phyloP scores from a whole-genome alignment of 257 asterid genomes.

The Fraxinus americana region DNA sequence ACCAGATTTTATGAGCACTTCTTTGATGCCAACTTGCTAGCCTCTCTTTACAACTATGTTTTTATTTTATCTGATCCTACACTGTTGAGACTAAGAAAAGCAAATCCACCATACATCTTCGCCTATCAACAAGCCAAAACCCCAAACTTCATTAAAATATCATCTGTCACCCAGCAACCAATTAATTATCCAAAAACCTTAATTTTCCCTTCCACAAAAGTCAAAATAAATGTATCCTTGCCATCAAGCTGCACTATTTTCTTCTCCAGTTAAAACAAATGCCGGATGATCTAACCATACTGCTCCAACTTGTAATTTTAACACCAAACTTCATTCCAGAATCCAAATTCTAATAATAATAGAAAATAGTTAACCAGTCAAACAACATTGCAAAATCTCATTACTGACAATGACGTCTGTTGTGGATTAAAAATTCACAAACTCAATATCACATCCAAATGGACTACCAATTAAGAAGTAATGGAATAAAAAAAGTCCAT shows the following conservation, averaged over 20 bases:
- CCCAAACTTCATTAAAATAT: not conserved
- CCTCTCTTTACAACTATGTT: too few species aligned
- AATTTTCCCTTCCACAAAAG: not conserved
- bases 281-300: not conserved
- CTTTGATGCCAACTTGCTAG: too few species aligned
- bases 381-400: not conserved
- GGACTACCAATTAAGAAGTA: not conserved
- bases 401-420: not conserved
- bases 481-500: not conserved
- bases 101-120: too few species aligned
- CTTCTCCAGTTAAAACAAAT: not conserved
- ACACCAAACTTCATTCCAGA: not conserved
- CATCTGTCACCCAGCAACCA: not conserved
- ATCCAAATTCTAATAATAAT: not conserved
- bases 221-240: not conserved
- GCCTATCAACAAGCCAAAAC: not conserved
- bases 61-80: too few species aligned
- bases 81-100: too few species aligned
- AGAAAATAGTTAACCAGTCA: not conserved
- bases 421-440: not conserved
- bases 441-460: not conserved
- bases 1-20: too few species aligned
- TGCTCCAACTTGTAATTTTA: not conserved
- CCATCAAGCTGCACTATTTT: not conserved
- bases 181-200: not conserved